Evolutionary conservation across 2,329 filamentous ascomycete species (phyloP).

Genomic region (Alternaria sp.): DNA sequence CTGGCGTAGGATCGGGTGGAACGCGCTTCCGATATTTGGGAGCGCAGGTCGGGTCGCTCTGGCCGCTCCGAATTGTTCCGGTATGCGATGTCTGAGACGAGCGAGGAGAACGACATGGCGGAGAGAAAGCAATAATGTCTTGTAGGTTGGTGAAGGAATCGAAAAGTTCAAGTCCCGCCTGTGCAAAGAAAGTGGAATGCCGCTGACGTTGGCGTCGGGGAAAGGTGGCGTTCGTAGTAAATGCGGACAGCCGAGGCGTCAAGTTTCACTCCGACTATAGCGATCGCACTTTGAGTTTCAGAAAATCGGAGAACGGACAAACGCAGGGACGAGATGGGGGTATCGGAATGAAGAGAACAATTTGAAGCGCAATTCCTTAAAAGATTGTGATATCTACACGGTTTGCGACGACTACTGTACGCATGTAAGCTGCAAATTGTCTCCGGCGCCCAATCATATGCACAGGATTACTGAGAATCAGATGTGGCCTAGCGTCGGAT

Average conservation of each 20-base stretch:
- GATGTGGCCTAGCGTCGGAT: constrained; percentile 1
- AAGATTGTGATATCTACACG: neutral
- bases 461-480: constrained; percentile 13
- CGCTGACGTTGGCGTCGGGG: constrained; percentile 2
- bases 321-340: neutral
- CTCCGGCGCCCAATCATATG: constrained; percentile 15
- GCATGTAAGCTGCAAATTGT: constrained; percentile 4
- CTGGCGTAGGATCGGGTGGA: constrained; percentile 58
- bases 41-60: constrained; percentile 50
- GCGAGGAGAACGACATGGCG: constrained; percentile 59
- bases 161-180: neutral
- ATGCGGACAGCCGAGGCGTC: constrained; percentile 16
- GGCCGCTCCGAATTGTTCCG: constrained; percentile 49
- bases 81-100: constrained; percentile 59
- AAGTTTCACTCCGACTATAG: constrained; percentile 2
- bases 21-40: constrained; percentile 54
- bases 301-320: neutral
- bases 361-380: neutral
- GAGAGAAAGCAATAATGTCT: neutral
- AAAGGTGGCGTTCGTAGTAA: constrained; percentile 15
- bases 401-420: constrained; percentile 1
- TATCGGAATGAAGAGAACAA: neutral
- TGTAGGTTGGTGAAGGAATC: neutral
- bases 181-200: neutral
- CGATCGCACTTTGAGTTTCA: neutral